Conservation (phyloP, 352 stramenopile species). For the Phytophthora sojae region DNA sequence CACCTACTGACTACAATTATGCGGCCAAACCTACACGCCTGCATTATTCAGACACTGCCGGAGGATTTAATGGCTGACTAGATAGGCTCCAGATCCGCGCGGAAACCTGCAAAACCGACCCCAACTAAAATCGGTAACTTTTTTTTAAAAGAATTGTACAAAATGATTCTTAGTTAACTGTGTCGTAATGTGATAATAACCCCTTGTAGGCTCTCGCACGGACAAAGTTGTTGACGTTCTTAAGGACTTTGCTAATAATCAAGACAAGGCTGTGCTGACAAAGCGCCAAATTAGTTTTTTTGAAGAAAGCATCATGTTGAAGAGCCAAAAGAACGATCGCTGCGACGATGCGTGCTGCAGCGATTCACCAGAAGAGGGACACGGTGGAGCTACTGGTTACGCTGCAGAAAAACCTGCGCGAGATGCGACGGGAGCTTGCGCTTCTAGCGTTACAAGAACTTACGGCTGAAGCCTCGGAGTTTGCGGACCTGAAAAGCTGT, state of each 20-base stretch:
- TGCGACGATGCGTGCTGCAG: background rate
- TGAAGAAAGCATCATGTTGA: background rate
- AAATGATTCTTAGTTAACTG: background rate
- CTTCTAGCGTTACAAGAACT: background rate
- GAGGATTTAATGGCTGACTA: background rate
- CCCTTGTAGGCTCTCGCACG: background rate
- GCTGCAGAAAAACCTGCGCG: background rate
- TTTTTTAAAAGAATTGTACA: background rate
- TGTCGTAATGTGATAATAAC: background rate
- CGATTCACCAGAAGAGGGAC: background rate
- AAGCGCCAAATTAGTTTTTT: background rate
- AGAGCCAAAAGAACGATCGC: background rate
- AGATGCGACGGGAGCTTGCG: background rate
- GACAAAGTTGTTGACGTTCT: background rate
- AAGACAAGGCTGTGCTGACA: background rate
- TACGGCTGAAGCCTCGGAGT: background rate
- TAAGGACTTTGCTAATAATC: background rate
- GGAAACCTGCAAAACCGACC: background rate
- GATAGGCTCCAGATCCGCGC: background rate
- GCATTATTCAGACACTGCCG: background rate
- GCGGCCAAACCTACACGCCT: background rate
- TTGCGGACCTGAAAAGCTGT: background rate
- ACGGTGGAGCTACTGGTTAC: background rate
- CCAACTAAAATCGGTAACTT: background rate
- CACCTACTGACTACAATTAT: background rate